Evolutionary conservation across 768 basidiomycete species (phyloP).

Genomic region (Lepiota brunneoincarnata): DNA sequence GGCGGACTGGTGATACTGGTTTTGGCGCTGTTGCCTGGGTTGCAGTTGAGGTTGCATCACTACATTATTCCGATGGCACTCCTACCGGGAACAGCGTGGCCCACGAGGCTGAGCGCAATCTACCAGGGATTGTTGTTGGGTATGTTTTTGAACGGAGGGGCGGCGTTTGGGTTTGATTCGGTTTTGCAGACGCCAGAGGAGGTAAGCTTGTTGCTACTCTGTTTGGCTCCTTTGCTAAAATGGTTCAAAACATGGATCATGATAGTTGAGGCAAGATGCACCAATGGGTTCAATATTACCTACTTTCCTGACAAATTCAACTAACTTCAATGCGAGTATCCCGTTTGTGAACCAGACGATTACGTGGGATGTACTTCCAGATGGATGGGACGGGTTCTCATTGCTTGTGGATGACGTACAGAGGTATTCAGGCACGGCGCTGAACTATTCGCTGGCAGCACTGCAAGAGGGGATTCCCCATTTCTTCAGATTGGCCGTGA

Average conservation of each 20-base stretch:
- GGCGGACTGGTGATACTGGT: conserved; percentile 68
- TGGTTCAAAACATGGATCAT: conserved; percentile 7
- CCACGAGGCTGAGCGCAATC: conserved; percentile 75
- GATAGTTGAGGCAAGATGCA: conserved; percentile 70
- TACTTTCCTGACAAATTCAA: conserved; percentile 71
- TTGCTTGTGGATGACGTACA: conserved; percentile 87
- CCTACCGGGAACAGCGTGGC: conserved; percentile 77
- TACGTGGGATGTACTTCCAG: conserved; percentile 50
- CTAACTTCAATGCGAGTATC: conserved; percentile 55
- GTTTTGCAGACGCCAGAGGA: conserved; percentile 74
- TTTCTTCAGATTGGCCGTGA: conserved; percentile 78
- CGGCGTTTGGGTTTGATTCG: conserved; percentile 76
- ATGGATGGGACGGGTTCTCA: conserved; percentile 72
- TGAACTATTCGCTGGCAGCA: conserved; percentile 69
- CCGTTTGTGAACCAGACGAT: conserved; percentile 54
- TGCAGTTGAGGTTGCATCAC: conserved; percentile 76
- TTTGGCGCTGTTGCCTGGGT: conserved; percentile 63
- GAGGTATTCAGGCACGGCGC: conserved; percentile 63
- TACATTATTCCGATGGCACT: conserved; percentile 76
- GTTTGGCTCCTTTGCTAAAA: not conserved
- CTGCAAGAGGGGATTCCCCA: conserved; percentile 62
- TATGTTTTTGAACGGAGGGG: conserved; percentile 76
- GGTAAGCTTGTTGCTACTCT: conserved; percentile 38
- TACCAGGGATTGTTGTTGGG: conserved; percentile 83
- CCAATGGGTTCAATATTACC: conserved; percentile 68